Evolutionary conservation across 106 monocot species (phyloP), one percentile per base, ranked within the genome.

Genomic region (Hemerocallis citrina): DNA sequence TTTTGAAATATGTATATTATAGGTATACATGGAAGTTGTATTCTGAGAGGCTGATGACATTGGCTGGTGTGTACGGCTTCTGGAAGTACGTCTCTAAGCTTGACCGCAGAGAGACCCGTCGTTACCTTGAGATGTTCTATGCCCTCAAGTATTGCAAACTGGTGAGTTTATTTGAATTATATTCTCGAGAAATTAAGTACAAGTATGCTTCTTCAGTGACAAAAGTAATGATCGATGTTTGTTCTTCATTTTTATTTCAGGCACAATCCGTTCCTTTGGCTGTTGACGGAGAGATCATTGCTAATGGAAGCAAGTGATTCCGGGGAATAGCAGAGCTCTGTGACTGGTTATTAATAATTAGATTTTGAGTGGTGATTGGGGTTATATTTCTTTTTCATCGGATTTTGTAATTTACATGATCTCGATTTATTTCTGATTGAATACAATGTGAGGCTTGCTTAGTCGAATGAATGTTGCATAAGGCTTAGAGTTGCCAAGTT

Each of bases 21-120:
- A 81, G 81, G 68, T 83, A 83, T 57, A 83, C 83, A 1, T 83
- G 83, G 83, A 83, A 83, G 77, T 67, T 78, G 7, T 83, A 78
- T 61, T 83, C 83, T 9, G 83, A 83, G 77, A 70, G 78, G 66
- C 39, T 83, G 61, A 83, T 78, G 83, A 83, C 83, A 37, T 29
- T 78, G 55, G 61, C 83, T 37, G 78, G 83, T 55, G 81, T 81
- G 2, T 81, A 76, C 64, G 76, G 81, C 34, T 81, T 81, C 64
- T 81, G 81, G 81, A 81, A 81, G 68, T 69, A 73, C 22, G 76
- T 81, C 15, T 76, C 68, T 20, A 77, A 81, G 25, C 72, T 76
- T 10, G 76, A 81, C 38, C 67, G 81, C 43, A 72, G 76, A 25
- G 76, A 76, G 69, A 81, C 81, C 41, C 76, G 72, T 28, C 76